Evolutionary conservation across 257 asterid genomes (phyloP), one percentile per base, ranked within the genome.

Genomic region (Solanum boliviense): DNA sequence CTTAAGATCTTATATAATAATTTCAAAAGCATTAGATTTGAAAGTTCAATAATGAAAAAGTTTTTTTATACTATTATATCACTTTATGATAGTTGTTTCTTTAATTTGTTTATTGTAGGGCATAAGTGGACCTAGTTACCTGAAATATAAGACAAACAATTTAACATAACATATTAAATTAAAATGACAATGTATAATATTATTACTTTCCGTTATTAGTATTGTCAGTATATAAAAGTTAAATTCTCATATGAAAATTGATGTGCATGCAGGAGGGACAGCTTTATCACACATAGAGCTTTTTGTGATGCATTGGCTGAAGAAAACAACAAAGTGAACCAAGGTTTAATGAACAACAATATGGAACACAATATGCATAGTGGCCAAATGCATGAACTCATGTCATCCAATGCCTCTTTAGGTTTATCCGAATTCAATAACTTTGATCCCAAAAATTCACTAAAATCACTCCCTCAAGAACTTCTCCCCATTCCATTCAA

Each of bases 251-350:
- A 0, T 36, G 21, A 15, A 78, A n/a, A 15, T 85, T 75, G 83
- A 41, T 36, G 56, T 75, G 25, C 95, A 93, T 81, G 31, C 96
- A 95, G 99, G 98, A 92, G 99, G 87, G 99, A 96, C 91, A 96
- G 99, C 92, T 95, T 96, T 89, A 94, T 96, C 71, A 95, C 99
- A n/a, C 99, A 96, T 85, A 92, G 99, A 84, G 98, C 98, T 8
- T 96, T 96, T 89, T 96, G 99, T 44, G 99, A 96, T 74, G 99
- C 99, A 75, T 72, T 96, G 60, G 95, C 98, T 0, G 98, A 96
- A 90, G 98, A 96, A 89, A 96, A 96, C 93, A 95, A 86, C 92
- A 96, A 96, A 88, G 94, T 93, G 86, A 95, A 93, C 86, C 98
- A 90, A 88, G 91, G 91, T 36, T 29, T 90, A 38, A 91, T 91